Conservation (phyloP, 345 rosid genomes). For the Citropsis articulata region DNA sequence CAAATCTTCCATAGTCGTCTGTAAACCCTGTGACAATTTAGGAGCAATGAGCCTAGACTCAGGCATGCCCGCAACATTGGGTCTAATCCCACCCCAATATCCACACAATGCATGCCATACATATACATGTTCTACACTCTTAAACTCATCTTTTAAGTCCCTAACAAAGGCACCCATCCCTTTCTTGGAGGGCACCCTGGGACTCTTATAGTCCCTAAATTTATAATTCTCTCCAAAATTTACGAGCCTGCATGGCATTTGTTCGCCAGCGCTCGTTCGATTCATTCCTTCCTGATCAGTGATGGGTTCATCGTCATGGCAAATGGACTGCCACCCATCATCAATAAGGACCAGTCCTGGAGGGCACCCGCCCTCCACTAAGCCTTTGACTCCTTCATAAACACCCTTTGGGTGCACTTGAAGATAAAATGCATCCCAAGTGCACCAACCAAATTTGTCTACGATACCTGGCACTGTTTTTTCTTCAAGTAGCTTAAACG, state of each 20-base stretch:
- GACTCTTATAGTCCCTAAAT: conserved; percentile 37
- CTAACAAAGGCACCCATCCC: conserved; percentile 38
- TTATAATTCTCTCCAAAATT: conserved; percentile 41
- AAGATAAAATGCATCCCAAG: conserved; percentile 56
- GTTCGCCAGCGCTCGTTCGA: conserved; percentile 31
- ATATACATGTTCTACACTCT: conserved; percentile 28
- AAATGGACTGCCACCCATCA: conserved; percentile 51
- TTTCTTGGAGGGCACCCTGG: conserved; percentile 2
- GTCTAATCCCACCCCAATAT: conserved; percentile 40
- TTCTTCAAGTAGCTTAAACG: conserved; percentile 43
- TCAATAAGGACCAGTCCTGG: conserved; percentile 47
- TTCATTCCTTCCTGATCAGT: conserved; percentile 32
- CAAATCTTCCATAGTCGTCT: conserved; percentile 40
- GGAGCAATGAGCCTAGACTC: conserved; percentile 22
- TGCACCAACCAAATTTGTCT: conserved; percentile 58
- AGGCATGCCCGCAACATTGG: conserved; percentile 31
- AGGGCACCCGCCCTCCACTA: conserved; percentile 41
- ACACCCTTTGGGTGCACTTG: conserved; percentile 38
- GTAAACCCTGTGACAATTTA: conserved; percentile 29
- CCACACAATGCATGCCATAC: conserved; percentile 51
- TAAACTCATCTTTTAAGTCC: conserved; percentile 38
- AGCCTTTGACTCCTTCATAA: conserved; percentile 36
- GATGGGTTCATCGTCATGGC: conserved; percentile 37
- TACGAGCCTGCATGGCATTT: conserved; percentile 40
- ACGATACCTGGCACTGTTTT: conserved; percentile 42